phyloP scores from a whole-genome alignment of 2,329 filamentous ascomycete species.

The Macrophomina pseudophaseolina region DNA sequence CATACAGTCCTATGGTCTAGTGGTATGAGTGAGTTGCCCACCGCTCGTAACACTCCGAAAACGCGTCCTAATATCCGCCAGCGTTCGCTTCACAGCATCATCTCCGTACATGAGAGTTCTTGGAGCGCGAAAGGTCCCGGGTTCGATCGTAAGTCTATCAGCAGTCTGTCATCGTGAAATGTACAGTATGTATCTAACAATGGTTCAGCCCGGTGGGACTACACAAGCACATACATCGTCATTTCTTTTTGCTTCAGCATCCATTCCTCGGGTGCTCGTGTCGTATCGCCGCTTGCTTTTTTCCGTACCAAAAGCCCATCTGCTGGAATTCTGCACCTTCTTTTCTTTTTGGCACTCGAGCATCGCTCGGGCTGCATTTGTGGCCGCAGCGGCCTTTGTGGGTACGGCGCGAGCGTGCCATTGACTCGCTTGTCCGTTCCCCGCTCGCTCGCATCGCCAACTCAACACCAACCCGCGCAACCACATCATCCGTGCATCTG shows the following conservation, averaged over 20 bases:
- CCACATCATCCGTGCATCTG: constrained; percentile 6
- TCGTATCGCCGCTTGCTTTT: not conserved
- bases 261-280: not conserved
- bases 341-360: not conserved
- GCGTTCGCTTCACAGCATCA: constrained; percentile 24
- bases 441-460: constrained; percentile 7
- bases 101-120: not conserved
- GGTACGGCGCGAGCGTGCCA: constrained; percentile 3
- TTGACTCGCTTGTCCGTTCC: constrained; percentile 9
- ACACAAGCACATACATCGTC: not conserved
- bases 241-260: constrained; percentile 10
- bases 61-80: not conserved
- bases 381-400: constrained; percentile 3
- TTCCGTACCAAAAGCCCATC: not conserved
- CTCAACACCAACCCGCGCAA: constrained; percentile 6
- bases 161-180: not conserved
- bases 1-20: constrained; percentile 24
- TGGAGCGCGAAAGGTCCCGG: constrained; percentile 25
- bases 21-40: constrained; percentile 12
- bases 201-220: constrained; percentile 13
- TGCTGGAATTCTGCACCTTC: not conserved
- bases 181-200: not conserved
- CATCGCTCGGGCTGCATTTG: not conserved
- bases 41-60: not conserved
- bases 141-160: constrained; percentile 24